Conservation (phyloP, 805 yeast species). For the Metschnikowia matae region DNA sequence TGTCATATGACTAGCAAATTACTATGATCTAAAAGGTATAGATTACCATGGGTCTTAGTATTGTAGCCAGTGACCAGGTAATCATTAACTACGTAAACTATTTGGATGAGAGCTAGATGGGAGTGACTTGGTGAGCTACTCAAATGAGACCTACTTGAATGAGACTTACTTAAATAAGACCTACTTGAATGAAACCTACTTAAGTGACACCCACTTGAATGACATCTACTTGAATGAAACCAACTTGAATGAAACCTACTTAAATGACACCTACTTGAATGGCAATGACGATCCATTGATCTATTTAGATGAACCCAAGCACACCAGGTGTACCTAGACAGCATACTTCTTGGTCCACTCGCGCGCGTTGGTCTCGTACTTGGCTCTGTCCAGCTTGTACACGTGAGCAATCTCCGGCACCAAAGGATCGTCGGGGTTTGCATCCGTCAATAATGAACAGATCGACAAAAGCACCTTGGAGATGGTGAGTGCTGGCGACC, state of each 20-base stretch:
- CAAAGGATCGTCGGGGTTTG: conserved; percentile 98
- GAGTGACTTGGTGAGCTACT: too few relatives aligned
- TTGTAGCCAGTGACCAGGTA: too few relatives aligned
- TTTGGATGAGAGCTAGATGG: too few relatives aligned
- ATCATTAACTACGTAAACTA: too few relatives aligned
- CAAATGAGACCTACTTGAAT: too few relatives aligned
- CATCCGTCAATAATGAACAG: conserved; percentile 93
- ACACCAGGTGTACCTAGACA: conserved; percentile 41
- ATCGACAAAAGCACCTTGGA: conserved; percentile 92
- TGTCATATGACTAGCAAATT: too few relatives aligned
- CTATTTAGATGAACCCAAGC: neutral
- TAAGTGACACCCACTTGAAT: neutral
- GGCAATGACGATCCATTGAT: conserved; percentile 1
- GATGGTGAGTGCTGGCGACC: conserved; percentile 98
- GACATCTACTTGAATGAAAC: neutral
- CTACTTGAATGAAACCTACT: too few relatives aligned
- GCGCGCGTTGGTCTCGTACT: conserved; percentile 93
- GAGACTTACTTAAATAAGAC: neutral
- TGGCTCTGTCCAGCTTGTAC: conserved; percentile 88
- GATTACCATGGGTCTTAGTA: too few relatives aligned
- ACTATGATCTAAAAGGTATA: too few relatives aligned
- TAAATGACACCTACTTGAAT: neutral
- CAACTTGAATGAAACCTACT: neutral
- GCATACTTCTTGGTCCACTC: conserved; percentile 99
- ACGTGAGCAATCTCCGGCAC: conserved; percentile 98